phyloP scores from a whole-genome alignment of 106 monocot genomes.

The Dioscorea dumetorum region DNA sequence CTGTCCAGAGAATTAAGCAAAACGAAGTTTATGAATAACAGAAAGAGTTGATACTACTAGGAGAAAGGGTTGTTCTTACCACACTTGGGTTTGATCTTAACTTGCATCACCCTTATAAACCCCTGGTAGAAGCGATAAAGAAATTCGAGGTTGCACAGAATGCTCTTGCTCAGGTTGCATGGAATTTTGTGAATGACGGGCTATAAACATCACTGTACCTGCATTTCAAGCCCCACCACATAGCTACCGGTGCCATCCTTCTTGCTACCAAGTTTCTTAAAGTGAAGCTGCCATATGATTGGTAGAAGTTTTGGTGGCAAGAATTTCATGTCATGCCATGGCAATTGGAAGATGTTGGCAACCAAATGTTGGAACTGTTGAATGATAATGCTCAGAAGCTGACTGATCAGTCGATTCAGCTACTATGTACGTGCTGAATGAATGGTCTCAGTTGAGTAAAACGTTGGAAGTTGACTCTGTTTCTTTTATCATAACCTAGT shows the following conservation, averaged over 20 bases:
- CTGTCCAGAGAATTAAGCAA: conserved; percentile 82
- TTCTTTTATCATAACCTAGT: too few species aligned
- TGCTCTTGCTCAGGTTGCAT: conserved; percentile 95
- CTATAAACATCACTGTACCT: conserved; percentile 90
- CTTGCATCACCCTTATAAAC: conserved; percentile 86
- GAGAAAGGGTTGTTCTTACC: conserved; percentile 78
- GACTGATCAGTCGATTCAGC: too few species aligned
- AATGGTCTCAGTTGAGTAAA: too few species aligned
- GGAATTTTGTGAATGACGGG: conserved; percentile 99
- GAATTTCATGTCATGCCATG: conserved; percentile 96
- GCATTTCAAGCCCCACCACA: conserved; percentile 96
- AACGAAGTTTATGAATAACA: conserved; percentile 95
- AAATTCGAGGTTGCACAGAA: conserved; percentile 88
- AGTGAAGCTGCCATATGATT: conserved; percentile 92
- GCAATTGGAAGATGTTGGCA: conserved; percentile 96
- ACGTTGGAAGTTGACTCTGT: too few species aligned
- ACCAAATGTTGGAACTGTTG: conserved; percentile 97
- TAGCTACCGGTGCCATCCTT: conserved; percentile 94
- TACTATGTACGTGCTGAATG: too few species aligned
- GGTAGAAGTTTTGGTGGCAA: conserved; percentile 96
- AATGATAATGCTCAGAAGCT: too few species aligned
- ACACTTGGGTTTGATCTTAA: conserved; percentile 91
- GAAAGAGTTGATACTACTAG: conserved; percentile 79
- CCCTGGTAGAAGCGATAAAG: conserved; percentile 91
- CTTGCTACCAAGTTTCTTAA: conserved; percentile 96